A percentile compares a stretch with the other conserved stretches of the same genome.
Evolutionary conservation across 495 filamentous ascomycete species (phyloP).

Genomic region (Podospora anserina): DNA sequence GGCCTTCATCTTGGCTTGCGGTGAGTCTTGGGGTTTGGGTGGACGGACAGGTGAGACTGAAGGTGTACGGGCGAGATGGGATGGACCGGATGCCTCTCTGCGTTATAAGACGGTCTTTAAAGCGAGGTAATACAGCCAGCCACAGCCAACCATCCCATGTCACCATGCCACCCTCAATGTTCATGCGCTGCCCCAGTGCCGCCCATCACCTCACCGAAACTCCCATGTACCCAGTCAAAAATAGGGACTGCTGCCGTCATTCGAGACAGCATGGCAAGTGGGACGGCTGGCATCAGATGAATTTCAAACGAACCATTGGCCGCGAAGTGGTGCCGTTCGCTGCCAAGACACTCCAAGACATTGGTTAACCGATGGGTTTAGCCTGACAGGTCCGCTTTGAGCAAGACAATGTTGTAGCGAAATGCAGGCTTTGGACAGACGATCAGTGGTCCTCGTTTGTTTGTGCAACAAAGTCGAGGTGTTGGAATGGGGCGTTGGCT

Average conservation of each 20-base stretch:
- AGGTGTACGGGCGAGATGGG: not conserved
- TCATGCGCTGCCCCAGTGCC: not conserved
- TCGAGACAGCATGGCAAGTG: not conserved
- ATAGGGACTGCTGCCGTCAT: not conserved
- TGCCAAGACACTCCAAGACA: slow-evolving; percentile 11
- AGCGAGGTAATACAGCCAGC: slow-evolving; percentile 1
- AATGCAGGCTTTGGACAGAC: not conserved
- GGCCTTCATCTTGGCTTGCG: slow-evolving; percentile 25
- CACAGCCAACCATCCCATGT: not conserved
- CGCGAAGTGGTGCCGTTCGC: slow-evolving; percentile 1
- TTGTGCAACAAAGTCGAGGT: not conserved
- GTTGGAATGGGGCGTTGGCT: not conserved
- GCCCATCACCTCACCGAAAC: not conserved
- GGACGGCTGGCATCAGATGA: not conserved
- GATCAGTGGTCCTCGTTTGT: not conserved
- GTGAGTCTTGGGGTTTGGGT: not conserved
- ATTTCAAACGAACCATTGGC: not conserved
- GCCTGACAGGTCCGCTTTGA: not conserved
- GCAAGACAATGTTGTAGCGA: not conserved
- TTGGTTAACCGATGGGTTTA: slow-evolving; percentile 10
- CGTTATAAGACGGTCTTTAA: not conserved
- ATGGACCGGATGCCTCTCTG: not conserved
- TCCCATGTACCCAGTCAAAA: slow-evolving; percentile 5
- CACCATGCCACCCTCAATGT: not conserved
- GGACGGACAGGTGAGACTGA: not conserved